Evolutionary conservation across 78 protist species (phyloP).

Genomic region (Chrysochromulina parva): DNA sequence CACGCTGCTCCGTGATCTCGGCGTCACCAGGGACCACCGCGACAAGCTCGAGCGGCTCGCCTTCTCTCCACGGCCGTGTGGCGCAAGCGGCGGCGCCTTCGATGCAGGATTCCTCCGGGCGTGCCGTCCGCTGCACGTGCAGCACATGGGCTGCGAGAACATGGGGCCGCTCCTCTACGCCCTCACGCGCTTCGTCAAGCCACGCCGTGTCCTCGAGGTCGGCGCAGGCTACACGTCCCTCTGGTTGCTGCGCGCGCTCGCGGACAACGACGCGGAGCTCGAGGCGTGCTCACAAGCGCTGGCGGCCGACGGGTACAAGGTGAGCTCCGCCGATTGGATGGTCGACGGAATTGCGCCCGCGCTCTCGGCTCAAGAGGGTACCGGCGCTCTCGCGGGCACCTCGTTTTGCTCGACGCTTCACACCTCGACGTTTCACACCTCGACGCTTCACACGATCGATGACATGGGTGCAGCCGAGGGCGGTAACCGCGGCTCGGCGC

Average conservation of each 20-base stretch:
- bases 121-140: not conserved
- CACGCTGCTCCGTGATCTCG: not conserved
- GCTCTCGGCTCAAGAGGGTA: no score
- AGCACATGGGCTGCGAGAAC: not conserved
- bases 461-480: no score
- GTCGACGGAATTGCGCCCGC: not conserved
- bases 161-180: slow-evolving; percentile 10
- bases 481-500: not conserved
- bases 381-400: no score
- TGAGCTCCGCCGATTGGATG: not conserved
- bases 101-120: not conserved
- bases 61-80: not conserved
- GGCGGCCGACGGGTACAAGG: not conserved
- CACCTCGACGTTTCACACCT: no score
- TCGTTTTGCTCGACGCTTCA: no score
- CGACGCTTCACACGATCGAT: no score
- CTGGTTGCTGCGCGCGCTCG: not conserved
- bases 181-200: not conserved
- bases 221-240: not conserved
- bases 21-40: not conserved
- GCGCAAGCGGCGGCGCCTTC: not conserved
- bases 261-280: not conserved
- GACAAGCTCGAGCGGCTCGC: not conserved
- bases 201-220: not conserved
- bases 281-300: not conserved